phyloP scores from a whole-genome alignment of 139 green algal species.

The Chlorella sorokiniana region DNA sequence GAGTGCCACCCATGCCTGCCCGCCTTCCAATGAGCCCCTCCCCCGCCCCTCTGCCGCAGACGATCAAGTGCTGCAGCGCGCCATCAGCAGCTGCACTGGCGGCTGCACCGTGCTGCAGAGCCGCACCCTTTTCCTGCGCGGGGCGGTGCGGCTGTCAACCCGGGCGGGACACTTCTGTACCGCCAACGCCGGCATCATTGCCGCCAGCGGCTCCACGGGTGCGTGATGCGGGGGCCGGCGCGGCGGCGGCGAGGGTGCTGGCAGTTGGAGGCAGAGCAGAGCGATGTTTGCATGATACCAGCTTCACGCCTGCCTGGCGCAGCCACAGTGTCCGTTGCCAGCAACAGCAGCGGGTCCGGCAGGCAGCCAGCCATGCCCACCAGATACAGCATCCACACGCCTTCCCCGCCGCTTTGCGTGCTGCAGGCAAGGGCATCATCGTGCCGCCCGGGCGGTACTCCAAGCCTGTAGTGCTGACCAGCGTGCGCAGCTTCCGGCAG shows the following conservation, averaged over 20 bases:
- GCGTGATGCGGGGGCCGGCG: not conserved
- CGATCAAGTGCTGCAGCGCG: not conserved
- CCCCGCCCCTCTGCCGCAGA: not conserved
- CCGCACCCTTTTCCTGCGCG: not conserved
- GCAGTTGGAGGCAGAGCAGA: too few relatives aligned
- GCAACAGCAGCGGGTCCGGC: not conserved
- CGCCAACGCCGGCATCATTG: not conserved
- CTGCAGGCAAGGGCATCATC: not conserved
- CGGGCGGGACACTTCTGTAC: not conserved
- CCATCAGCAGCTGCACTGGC: not conserved
- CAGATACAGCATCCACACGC: too few relatives aligned
- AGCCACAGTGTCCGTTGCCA: too few relatives aligned
- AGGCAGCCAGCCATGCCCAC: not conserved
- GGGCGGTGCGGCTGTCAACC: not conserved
- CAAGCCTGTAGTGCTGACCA: not conserved
- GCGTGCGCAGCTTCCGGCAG: not conserved
- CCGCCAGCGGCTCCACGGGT: not conserved
- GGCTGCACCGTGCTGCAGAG: not conserved
- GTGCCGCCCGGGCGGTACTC: not conserved
- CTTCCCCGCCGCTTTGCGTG: not conserved
- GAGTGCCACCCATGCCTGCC: not conserved
- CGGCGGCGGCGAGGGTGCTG: not conserved
- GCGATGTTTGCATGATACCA: too few relatives aligned
- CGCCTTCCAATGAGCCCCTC: not conserved
- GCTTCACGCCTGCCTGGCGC: too few relatives aligned